Percentiles rank a stretch among this genome's conserved stretches.
Conservation (phyloP, 1,139 yeast species). For the Hemisphaericaspora xylanilytica region DNA sequence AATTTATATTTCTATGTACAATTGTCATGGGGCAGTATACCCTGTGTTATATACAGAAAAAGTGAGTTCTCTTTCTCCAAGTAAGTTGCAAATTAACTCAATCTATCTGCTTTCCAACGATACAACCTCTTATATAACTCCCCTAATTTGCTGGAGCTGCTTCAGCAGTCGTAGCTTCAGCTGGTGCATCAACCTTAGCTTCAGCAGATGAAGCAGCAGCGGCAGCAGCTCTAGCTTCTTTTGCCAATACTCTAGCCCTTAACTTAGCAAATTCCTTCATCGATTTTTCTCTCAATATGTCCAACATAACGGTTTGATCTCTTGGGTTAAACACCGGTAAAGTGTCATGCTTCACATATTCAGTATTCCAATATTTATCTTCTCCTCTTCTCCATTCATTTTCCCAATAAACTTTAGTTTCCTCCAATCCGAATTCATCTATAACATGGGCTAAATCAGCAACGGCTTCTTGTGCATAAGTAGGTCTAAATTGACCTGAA, state of each 20-base stretch:
- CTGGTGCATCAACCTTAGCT: background rate
- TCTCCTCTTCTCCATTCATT: constrained; percentile 84
- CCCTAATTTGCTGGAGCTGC: background rate
- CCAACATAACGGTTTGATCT: constrained; percentile 62
- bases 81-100: too few relatives aligned
- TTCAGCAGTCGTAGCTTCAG: background rate
- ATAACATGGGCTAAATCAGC: constrained; percentile 77
- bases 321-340: constrained; percentile 63
- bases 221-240: too few relatives aligned
- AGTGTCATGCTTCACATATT: constrained; percentile 54
- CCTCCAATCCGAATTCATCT: constrained; percentile 54
- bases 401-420: constrained; percentile 72
- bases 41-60: constrained; percentile 1
- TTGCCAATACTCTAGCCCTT: constrained; percentile 14
- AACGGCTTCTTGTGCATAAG: constrained; percentile 87
- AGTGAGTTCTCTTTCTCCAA: background rate
- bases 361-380: constrained; percentile 58
- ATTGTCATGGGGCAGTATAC: too few relatives aligned
- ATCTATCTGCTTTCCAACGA: background rate
- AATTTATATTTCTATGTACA: constrained; percentile 2
- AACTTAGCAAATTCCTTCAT: constrained; percentile 31
- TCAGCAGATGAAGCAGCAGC: too few relatives aligned
- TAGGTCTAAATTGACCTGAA: constrained; percentile 84
- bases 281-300: constrained; percentile 50
- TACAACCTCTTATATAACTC: background rate